phyloP scores from a whole-genome alignment of 2,329 filamentous ascomycete genomes.

The Myriosclerotinia duriaeana region DNA sequence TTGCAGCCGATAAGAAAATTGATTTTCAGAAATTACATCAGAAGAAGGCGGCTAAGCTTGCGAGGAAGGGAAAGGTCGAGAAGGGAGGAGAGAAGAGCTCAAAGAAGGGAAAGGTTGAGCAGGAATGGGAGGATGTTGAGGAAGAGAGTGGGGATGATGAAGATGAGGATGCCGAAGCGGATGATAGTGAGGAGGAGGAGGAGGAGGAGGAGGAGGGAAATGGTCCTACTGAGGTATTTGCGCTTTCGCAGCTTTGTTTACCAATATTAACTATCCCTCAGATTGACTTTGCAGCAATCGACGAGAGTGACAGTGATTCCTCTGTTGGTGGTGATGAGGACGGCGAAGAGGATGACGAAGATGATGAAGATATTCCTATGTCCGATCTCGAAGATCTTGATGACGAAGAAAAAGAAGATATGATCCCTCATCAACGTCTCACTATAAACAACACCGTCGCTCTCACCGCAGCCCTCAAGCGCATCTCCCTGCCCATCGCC shows the following conservation, averaged over 20 bases:
- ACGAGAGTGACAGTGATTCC: constrained; percentile 61
- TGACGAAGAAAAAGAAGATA: constrained; percentile 80
- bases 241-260: constrained; percentile 12
- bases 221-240: constrained; percentile 32
- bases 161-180: constrained; percentile 31
- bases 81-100: constrained; percentile 44
- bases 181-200: constrained; percentile 36
- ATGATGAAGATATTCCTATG: constrained; percentile 84
- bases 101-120: constrained; percentile 52
- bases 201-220: constrained; percentile 33
- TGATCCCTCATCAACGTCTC: constrained; percentile 85
- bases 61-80: constrained; percentile 50
- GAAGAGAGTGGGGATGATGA: constrained; percentile 42
- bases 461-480: constrained; percentile 74
- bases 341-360: constrained; percentile 56
- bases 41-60: constrained; percentile 42
- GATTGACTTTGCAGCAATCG: constrained; percentile 55
- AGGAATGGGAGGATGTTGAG: constrained; percentile 47
- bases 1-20: constrained; percentile 54
- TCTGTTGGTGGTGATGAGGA: constrained; percentile 49
- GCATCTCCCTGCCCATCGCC: constrained; percentile 69
- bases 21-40: constrained; percentile 51
- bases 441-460: constrained; percentile 97
- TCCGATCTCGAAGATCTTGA: constrained; percentile 79
- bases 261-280: constrained; percentile 35